Evolutionary conservation across 768 basidiomycete genomes (phyloP).

Genomic region (Suillus subluteus): DNA sequence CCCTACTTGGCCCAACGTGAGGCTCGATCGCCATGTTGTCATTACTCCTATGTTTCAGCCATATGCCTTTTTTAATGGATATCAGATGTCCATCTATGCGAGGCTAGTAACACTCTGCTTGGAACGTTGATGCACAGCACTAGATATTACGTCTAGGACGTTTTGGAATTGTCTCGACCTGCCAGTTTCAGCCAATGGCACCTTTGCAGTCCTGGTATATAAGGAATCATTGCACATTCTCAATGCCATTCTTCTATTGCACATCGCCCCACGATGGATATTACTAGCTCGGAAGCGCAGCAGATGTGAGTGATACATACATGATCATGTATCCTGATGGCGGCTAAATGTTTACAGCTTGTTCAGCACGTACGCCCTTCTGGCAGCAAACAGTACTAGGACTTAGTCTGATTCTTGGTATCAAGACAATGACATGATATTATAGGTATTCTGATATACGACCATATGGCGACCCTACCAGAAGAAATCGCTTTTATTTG

Average conservation of each 20-base stretch:
- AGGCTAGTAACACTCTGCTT: not conserved
- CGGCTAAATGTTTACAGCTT: not conserved
- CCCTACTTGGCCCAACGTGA: no score
- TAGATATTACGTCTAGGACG: not conserved
- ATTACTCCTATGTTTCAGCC: not conserved
- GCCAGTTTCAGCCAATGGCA: not conserved
- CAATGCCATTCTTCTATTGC: not conserved
- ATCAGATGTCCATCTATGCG: not conserved
- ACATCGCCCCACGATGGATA: not conserved
- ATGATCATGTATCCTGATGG: not conserved
- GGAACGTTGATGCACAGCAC: not conserved
- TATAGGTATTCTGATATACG: not conserved
- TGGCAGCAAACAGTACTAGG: not conserved
- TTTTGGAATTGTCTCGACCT: not conserved
- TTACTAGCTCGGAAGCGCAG: not conserved
- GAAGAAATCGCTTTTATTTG: slow-evolving; percentile 2
- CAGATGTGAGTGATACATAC: no score
- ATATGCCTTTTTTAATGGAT: not conserved
- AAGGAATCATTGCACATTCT: not conserved
- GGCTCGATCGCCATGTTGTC: not conserved
- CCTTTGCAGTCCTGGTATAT: not conserved
- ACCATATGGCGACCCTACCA: not conserved
- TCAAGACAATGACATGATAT: not conserved
- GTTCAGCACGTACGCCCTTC: not conserved
- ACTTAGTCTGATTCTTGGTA: not conserved